Percentiles rank a stretch among this genome's conserved stretches.
phyloP scores from a whole-genome alignment of 2,329 filamentous ascomycete species.

The Lachnellula occidentalis region DNA sequence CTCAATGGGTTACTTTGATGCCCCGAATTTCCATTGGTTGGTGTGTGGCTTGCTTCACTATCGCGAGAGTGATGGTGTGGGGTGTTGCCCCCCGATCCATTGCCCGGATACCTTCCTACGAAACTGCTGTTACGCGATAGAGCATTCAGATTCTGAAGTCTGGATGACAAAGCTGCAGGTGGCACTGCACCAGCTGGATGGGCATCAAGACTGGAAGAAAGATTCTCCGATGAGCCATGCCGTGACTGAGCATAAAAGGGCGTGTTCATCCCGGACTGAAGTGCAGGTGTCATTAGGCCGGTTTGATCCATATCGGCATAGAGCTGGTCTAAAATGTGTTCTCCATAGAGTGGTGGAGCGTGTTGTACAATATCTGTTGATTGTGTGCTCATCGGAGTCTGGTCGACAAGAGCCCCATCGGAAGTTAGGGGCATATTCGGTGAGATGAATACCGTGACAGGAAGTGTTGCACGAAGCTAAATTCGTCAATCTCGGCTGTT shows the following conservation, averaged over 20 bases:
- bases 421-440: constrained; percentile 87
- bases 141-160: constrained; percentile 63
- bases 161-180: constrained; percentile 55
- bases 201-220: constrained; percentile 51
- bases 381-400: constrained; percentile 46
- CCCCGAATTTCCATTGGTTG: constrained; percentile 15
- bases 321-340: constrained; percentile 82
- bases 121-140: constrained; percentile 39
- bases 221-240: constrained; percentile 74
- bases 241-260: constrained; percentile 70
- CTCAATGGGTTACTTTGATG: constrained; percentile 35
- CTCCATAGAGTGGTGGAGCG: constrained; percentile 88
- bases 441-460: constrained; percentile 91
- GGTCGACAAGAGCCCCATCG: constrained; percentile 69
- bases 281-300: constrained; percentile 73
- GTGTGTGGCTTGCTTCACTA: constrained; percentile 20
- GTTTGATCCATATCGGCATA: constrained; percentile 81
- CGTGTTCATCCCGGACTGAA: constrained; percentile 69
- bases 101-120: constrained; percentile 25
- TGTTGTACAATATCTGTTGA: constrained; percentile 49
- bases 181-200: constrained; percentile 38
- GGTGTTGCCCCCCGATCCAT: constrained; percentile 31
- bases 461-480: constrained; percentile 79
- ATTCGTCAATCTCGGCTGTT: constrained; percentile 14
- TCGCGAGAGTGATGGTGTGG: constrained; percentile 20